These are phyloP conservation scores for Candida palmyrensis DNA, from an alignment of 805 yeast species.

Conservation along the genomic window DNA sequence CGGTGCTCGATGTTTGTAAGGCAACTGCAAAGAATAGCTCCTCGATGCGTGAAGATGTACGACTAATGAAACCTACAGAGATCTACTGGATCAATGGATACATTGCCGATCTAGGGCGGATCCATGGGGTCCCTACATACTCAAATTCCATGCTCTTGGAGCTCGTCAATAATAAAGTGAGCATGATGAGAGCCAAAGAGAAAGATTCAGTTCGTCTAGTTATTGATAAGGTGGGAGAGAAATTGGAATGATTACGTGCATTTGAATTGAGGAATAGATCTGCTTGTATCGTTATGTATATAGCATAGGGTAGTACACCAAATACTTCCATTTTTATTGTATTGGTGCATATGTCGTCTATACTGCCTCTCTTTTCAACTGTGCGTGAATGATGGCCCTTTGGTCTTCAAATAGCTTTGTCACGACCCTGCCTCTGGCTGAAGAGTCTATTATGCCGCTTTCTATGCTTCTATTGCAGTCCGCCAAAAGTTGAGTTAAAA, in stretches of 20 bases:
- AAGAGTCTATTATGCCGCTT: conserved; percentile 9
- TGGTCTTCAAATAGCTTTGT: conserved; percentile 22
- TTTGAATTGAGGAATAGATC: too few relatives aligned
- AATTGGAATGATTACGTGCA: too few relatives aligned
- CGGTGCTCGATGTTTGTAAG: conserved; percentile 24
- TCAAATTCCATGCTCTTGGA: conserved; percentile 42
- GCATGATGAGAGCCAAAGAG: conserved; percentile 27
- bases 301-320: too few relatives aligned
- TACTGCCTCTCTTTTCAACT: too few relatives aligned
- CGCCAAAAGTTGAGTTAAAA: conserved; percentile 23
- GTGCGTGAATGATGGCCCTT: conserved; percentile 16
- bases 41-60: conserved; percentile 68
- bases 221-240: conserved; percentile 2
- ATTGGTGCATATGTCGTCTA: too few relatives aligned
- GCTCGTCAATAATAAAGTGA: conserved; percentile 38
- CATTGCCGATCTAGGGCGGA: conserved; percentile 51
- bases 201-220: conserved; percentile 3
- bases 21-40: conserved; percentile 54
- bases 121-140: conserved; percentile 38
- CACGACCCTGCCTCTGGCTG: conserved; percentile 15
- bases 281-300: too few relatives aligned
- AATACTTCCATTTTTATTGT: too few relatives aligned
- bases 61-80: conserved; percentile 58
- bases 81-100: conserved; percentile 83
- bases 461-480: too few relatives aligned